A percentile compares a stretch with the other conserved stretches of the same genome.
Evolutionary conservation across 495 filamentous ascomycete species (phyloP).

Genomic region (Melanomma pulvis-pyrius): DNA sequence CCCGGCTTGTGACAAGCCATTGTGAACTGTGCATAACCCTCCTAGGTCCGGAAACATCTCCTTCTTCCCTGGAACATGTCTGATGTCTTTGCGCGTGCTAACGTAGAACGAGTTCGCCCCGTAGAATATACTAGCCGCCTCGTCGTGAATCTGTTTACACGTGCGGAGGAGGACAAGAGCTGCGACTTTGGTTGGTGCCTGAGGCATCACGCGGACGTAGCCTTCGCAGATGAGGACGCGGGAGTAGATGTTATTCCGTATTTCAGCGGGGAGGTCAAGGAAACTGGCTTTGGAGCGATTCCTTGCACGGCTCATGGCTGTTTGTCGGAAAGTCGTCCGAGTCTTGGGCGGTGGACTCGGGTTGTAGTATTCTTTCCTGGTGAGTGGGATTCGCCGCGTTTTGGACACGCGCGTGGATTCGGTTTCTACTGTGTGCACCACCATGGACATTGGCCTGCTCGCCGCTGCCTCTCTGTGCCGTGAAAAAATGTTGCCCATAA

Average conservation of each 20-base stretch:
- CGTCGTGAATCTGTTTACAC: constrained; percentile 28
- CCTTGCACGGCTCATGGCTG: not conserved
- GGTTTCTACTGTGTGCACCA: too few relatives aligned
- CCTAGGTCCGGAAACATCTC: not conserved
- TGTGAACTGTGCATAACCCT: not conserved
- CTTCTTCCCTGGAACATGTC: not conserved
- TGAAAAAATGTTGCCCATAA: not conserved
- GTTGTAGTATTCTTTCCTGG: not conserved
- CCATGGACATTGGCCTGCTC: not conserved
- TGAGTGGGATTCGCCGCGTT: not conserved
- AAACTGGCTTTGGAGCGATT: constrained; percentile 15
- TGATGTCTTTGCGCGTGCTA: not conserved
- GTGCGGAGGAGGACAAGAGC: constrained; percentile 5
- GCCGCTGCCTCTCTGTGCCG: not conserved
- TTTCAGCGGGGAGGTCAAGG: constrained; percentile 24
- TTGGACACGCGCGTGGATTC: too few relatives aligned
- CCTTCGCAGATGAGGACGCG: constrained; percentile 14
- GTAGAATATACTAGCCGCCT: constrained; percentile 25
- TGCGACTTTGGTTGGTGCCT: not conserved
- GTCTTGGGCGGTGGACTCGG: not conserved
- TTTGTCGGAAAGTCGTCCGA: not conserved
- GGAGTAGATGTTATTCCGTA: constrained; percentile 25
- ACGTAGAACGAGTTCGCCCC: constrained; percentile 29
- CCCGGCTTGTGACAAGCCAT: not conserved
- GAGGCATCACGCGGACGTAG: constrained; percentile 4